phyloP scores from a whole-genome alignment of 2,329 filamentous ascomycete species.

The Fusarium coffeatum region DNA sequence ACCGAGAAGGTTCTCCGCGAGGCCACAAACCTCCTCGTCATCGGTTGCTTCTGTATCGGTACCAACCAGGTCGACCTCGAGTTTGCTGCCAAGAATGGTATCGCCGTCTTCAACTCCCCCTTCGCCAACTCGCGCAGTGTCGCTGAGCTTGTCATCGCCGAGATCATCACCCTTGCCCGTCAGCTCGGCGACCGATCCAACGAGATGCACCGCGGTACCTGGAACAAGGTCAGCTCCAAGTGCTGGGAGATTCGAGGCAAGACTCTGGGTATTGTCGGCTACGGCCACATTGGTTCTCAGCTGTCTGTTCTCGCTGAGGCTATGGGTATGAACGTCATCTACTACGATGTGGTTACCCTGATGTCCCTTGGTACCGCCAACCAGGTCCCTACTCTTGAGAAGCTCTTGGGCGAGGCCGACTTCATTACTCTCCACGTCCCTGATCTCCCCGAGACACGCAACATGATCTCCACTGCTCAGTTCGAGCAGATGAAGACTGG shows the following conservation, averaged over 20 bases:
- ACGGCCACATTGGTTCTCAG: constrained; percentile 97
- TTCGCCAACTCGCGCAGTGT: constrained; percentile 98
- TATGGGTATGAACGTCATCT: constrained; percentile 98
- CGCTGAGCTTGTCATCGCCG: constrained; percentile 92
- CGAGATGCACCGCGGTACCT: constrained; percentile 92
- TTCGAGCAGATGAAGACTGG: constrained; percentile 92
- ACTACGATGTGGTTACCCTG: constrained; percentile 93
- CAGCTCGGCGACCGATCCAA: constrained; percentile 93
- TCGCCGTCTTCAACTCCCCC: constrained; percentile 98
- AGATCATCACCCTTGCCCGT: constrained; percentile 91
- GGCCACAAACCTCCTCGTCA: constrained; percentile 93
- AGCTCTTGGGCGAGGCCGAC: constrained; percentile 82
- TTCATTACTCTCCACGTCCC: constrained; percentile 97
- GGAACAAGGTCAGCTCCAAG: constrained; percentile 97
- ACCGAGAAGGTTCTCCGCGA: constrained; percentile 85
- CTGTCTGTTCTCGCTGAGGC: constrained; percentile 94
- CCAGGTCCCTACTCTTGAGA: constrained; percentile 82
- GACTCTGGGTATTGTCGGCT: constrained; percentile 94
- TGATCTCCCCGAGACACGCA: constrained; percentile 90
- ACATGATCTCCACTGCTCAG: constrained; percentile 85
- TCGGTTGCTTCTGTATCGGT: constrained; percentile 99
- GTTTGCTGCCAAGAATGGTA: constrained; percentile 84
- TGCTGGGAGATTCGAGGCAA: constrained; percentile 99
- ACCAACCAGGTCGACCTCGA: constrained; percentile 94
- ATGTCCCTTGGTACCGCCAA: constrained; percentile 92